Evolutionary conservation across 495 filamentous ascomycete genomes (phyloP), one percentile per base, ranked within the genome.

Genomic region (Penicillium ucsense): DNA sequence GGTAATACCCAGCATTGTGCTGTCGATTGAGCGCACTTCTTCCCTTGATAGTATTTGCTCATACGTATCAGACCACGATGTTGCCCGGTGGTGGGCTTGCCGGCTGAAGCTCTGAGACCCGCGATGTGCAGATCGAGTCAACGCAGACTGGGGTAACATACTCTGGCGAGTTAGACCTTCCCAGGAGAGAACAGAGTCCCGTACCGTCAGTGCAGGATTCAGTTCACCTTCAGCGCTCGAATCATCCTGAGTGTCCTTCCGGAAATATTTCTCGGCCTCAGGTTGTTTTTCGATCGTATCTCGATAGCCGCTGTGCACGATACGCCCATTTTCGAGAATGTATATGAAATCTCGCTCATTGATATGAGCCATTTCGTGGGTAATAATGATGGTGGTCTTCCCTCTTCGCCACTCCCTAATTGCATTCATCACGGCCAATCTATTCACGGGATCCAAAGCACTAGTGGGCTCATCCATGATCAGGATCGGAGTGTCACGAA

Each of bases 301-400:
- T 50, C 66, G 72, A 52, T 68, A 80, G 1, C 91, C 92, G 50
- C 84, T 67, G 54, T 94, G 78, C 3, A 84, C 76, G 4, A 95
- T 71, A 3, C 52, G 55, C 0, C 88, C 88, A 8, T 81, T 59
- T 38, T 94, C 84, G 41, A 98, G 63, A 1, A 95, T 75, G 50
- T 92, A 96, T 3, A 90, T 76, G 56, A 81, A 91, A 46, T 96
- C 89, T 11, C 80, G 53, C 0, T 79, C 73, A 28, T 65, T 65
- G 34, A 98, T 94, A 43, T 94, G 86, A 0, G 82, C 77, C 41
- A 89, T 82, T 50, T 97, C 89, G 55, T 97, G 92, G 0, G 92
- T 96, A 56, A 95, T 86, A 20, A 88, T 83, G 44, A 95, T 81
- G 2, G 87, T 88, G 0, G 88, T 95, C 41, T 84, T 80, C 7